Conservation (phyloP, 2,329 filamentous ascomycete species). For the Acephala macrosclerotiorum region DNA sequence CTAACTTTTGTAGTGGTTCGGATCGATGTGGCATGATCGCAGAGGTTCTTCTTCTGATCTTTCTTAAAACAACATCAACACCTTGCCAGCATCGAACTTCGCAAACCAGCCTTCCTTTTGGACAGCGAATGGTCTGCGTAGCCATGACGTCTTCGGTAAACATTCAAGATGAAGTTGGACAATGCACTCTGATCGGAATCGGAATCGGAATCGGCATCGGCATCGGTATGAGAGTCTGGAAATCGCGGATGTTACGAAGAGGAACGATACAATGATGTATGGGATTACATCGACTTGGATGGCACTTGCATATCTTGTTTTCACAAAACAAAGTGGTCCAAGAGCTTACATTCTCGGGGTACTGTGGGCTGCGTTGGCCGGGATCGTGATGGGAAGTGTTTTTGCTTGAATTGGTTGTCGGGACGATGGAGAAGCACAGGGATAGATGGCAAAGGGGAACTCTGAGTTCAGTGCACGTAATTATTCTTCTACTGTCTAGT, state of each 20-base stretch:
- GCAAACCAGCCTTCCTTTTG: too few species aligned
- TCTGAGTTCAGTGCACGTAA: neutral
- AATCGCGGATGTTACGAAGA: neutral
- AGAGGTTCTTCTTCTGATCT: too few species aligned
- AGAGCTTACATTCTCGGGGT: neutral
- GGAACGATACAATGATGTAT: neutral
- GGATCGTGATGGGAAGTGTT: neutral
- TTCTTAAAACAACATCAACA: too few species aligned
- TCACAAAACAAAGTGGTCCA: neutral
- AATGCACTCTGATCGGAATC: too few species aligned
- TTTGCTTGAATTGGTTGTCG: neutral
- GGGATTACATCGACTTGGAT: neutral
- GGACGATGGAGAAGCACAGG: neutral
- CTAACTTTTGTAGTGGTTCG: too few species aligned
- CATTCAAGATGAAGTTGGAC: too few species aligned
- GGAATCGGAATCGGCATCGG: neutral
- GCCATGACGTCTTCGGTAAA: too few species aligned
- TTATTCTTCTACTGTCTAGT: neutral
- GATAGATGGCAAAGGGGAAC: neutral
- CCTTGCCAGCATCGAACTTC: too few species aligned
- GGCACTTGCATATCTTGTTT: neutral
- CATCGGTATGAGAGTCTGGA: neutral
- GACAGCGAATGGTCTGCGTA: too few species aligned
- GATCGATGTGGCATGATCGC: too few species aligned
- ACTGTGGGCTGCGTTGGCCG: neutral